These are phyloP conservation scores for Alternaria solani DNA, from an alignment of 2,329 filamentous ascomycete genomes.

Conservation along the genomic window DNA sequence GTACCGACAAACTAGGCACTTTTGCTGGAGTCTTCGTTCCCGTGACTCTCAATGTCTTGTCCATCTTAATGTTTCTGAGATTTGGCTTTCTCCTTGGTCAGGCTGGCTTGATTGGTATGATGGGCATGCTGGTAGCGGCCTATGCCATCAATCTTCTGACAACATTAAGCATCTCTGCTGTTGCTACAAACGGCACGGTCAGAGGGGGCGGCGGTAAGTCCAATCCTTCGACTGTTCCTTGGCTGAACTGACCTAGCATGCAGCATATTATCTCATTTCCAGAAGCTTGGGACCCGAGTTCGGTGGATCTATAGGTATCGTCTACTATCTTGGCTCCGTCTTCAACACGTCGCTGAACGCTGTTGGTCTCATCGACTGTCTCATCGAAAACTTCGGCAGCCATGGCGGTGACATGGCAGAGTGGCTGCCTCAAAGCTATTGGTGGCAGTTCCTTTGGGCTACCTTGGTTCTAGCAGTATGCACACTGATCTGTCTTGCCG, in stretches of 20 bases:
- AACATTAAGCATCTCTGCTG: constrained; percentile 84
- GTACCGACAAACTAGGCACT: constrained; percentile 72
- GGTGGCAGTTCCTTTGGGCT: constrained; percentile 79
- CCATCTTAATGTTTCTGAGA: constrained; percentile 90
- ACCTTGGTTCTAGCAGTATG: constrained; percentile 76
- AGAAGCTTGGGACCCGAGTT: constrained; percentile 87
- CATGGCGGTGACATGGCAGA: constrained; percentile 64
- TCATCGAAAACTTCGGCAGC: constrained; percentile 76
- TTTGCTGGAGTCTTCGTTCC: constrained; percentile 77
- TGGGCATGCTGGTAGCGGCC: constrained; percentile 77
- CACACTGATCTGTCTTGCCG: constrained; percentile 78
- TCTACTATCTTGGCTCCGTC: constrained; percentile 86
- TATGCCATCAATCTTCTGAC: constrained; percentile 86
- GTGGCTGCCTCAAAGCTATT: constrained; percentile 73
- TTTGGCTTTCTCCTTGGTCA: constrained; percentile 87
- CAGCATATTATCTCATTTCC: constrained; percentile 86
- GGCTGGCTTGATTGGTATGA: constrained; percentile 78
- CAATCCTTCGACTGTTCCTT: background rate
- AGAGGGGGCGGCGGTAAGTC: constrained; percentile 71
- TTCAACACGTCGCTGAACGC: constrained; percentile 89
- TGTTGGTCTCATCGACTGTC: constrained; percentile 83
- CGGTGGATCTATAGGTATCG: constrained; percentile 84
- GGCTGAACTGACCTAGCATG: background rate
- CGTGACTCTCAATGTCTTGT: constrained; percentile 86
- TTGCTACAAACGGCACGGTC: constrained; percentile 89